Conservation (phyloP, 2,329 filamentous ascomycete species). For the Claviceps sp. region DNA sequence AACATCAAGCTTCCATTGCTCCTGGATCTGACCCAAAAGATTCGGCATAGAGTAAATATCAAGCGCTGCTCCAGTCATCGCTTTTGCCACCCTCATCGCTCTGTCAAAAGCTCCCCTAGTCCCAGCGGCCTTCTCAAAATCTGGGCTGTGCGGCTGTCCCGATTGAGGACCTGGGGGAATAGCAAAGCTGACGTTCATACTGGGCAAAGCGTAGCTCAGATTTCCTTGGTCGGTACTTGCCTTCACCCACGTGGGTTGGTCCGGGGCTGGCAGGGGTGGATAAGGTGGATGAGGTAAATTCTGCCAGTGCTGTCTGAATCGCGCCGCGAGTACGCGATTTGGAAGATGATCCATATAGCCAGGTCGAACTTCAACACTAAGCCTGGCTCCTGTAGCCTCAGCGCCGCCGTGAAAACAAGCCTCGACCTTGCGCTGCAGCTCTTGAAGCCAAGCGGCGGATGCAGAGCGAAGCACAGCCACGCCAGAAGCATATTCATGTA, state of each 20-base stretch:
- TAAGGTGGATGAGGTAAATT: slow-evolving; percentile 18
- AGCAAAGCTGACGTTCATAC: slow-evolving; percentile 36
- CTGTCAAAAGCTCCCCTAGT: slow-evolving; percentile 29
- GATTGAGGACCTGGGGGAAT: slow-evolving; percentile 26
- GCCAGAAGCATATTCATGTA: slow-evolving; percentile 34
- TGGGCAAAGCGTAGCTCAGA: slow-evolving; percentile 43
- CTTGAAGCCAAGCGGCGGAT: slow-evolving; percentile 25
- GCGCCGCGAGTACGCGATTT: slow-evolving; percentile 32
- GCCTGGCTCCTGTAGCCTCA: slow-evolving; percentile 29
- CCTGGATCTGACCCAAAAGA: slow-evolving; percentile 26
- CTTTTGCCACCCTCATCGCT: slow-evolving; percentile 32
- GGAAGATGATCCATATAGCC: slow-evolving; percentile 43
- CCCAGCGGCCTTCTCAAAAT: slow-evolving; percentile 37
- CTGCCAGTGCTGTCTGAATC: slow-evolving; percentile 29
- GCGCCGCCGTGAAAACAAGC: slow-evolving; percentile 25
- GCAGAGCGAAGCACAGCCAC: slow-evolving; percentile 31
- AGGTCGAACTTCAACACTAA: slow-evolving; percentile 25
- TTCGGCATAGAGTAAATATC: slow-evolving; percentile 30
- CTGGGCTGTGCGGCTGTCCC: slow-evolving; percentile 35
- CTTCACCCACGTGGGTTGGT: slow-evolving; percentile 13
- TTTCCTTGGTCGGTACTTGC: slow-evolving; percentile 49
- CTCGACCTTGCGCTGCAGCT: slow-evolving; percentile 27
- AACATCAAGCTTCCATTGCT: slow-evolving; percentile 6
- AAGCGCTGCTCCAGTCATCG: slow-evolving; percentile 31
- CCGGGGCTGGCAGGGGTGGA: slow-evolving; percentile 20